Percentiles rank a stretch among this genome's conserved stretches.
phyloP scores from a whole-genome alignment of 768 basidiomycete species.

The Naematelia aurantialba region DNA sequence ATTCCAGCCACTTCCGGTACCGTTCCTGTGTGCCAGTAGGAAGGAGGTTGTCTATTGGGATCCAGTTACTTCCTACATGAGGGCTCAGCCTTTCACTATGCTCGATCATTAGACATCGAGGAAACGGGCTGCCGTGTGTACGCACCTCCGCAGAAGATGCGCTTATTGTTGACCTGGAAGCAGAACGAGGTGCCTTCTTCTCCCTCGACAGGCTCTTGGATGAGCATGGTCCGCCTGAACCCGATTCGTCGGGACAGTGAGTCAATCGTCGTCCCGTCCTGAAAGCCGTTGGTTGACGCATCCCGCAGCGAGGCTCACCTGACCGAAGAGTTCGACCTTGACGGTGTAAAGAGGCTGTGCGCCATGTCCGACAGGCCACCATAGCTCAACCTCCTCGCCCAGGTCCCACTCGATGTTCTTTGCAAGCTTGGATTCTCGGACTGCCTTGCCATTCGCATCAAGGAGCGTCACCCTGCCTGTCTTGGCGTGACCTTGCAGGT shows the following conservation, averaged over 20 bases:
- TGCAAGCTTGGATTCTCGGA: conserved; percentile 51
- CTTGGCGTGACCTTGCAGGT: conserved; percentile 53
- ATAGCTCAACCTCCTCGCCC: conserved; percentile 61
- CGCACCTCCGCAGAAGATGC: conserved; percentile 79
- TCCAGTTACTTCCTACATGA: conserved; percentile 51
- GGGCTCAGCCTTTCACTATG: conserved; percentile 8
- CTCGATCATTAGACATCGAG: too few relatives aligned
- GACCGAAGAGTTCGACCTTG: conserved; percentile 58
- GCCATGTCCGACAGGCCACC: conserved; percentile 84
- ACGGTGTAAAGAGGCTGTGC: conserved; percentile 72
- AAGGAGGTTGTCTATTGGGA: conserved; percentile 86
- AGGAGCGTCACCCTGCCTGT: conserved; percentile 49
- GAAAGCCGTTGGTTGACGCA: conserved; percentile 52
- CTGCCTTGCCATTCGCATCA: conserved; percentile 55
- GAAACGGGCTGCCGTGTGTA: too few relatives aligned
- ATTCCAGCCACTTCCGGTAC: conserved; percentile 77
- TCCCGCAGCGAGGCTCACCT: conserved; percentile 52
- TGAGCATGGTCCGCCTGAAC: conserved; percentile 71
- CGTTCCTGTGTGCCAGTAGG: conserved; percentile 61
- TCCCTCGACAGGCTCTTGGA: conserved; percentile 75
- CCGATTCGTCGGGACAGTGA: conserved; percentile 54
- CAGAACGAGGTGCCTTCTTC: conserved; percentile 77
- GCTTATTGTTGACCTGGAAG: conserved; percentile 84
- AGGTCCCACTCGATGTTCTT: conserved; percentile 57
- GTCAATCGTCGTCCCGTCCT: conserved; percentile 6